These are phyloP conservation scores for Pichia exigua DNA, from an alignment of 805 yeast genomes.

Conservation along the genomic window DNA sequence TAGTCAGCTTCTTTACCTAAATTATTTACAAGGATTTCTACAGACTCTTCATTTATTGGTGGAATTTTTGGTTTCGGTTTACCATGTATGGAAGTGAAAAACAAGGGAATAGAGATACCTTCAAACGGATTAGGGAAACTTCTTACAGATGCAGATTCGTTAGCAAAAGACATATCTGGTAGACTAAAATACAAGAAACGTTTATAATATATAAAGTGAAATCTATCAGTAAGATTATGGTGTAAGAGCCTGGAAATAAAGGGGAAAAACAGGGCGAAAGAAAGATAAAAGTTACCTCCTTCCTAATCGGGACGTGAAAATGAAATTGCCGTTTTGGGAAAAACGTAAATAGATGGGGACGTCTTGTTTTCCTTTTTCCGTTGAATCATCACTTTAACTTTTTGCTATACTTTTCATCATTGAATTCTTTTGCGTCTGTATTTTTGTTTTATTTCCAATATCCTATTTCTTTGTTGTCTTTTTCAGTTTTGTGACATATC, in stretches of 20 bases:
- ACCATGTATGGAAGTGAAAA: neutral
- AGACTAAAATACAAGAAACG: neutral
- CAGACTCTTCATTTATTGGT: neutral
- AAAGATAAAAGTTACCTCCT: neutral
- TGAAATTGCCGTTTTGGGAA: conserved; percentile 14
- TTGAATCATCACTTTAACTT: neutral
- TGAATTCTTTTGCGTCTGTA: neutral
- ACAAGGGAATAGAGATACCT: neutral
- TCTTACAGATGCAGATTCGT: neutral
- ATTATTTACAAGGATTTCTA: too few species aligned
- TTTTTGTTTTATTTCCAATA: neutral
- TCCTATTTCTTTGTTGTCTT: neutral
- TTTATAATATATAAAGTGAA: neutral
- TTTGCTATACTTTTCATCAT: neutral
- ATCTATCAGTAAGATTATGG: too few species aligned
- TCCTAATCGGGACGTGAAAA: neutral
- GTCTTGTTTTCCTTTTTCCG: neutral
- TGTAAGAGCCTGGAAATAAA: neutral
- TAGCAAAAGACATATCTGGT: conserved; percentile 3
- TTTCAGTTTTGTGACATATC: neutral
- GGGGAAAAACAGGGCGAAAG: neutral
- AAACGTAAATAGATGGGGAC: conserved; percentile 14
- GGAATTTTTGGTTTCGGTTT: neutral
- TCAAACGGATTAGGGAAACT: conserved; percentile 3
- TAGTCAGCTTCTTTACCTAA: too few species aligned